Conservation (phyloP, 345 rosid genomes). For the Iberis pinnata region DNA sequence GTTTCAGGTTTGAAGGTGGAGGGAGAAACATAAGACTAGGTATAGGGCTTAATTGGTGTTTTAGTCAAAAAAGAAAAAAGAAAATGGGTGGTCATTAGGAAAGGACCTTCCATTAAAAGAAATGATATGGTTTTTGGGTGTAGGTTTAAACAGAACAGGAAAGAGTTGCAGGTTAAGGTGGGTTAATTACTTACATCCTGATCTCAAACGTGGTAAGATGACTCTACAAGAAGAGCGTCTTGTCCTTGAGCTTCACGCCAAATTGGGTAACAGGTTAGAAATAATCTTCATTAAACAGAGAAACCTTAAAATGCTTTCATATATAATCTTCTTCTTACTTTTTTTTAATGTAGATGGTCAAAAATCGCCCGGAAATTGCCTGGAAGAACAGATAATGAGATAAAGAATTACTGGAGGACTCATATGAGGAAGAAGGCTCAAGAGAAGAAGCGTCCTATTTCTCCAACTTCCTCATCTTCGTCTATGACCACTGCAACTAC, state of each 20-base stretch:
- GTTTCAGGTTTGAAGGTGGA: constrained; percentile 99
- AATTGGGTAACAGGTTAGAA: constrained; percentile 92
- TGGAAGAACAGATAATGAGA: constrained; percentile 94
- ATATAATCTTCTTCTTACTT: too few relatives aligned
- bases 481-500: constrained; percentile 54
- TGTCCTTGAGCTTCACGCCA: constrained; percentile 84
- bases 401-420: constrained; percentile 97
- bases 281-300: constrained; percentile 10
- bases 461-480: constrained; percentile 42
- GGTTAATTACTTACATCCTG: constrained; percentile 98
- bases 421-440: constrained; percentile 92
- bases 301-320: not conserved
- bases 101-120: constrained; percentile 37
- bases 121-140: constrained; percentile 54
- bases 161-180: constrained; percentile 99
- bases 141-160: constrained; percentile 97
- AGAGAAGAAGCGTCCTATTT: constrained; percentile 43
- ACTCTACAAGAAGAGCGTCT: constrained; percentile 82
- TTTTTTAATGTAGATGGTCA: constrained; percentile 63
- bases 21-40: constrained; percentile 86
- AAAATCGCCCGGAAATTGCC: constrained; percentile 89
- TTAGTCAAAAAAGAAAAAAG: too few relatives aligned
- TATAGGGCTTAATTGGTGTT: constrained; percentile 43
- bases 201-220: constrained; percentile 97
- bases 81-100: constrained; percentile 41